A percentile compares a stretch with the other conserved stretches of the same genome.
Evolutionary conservation across 78 protist genomes (phyloP).

Genomic region (Cavenderia fasciculata): DNA sequence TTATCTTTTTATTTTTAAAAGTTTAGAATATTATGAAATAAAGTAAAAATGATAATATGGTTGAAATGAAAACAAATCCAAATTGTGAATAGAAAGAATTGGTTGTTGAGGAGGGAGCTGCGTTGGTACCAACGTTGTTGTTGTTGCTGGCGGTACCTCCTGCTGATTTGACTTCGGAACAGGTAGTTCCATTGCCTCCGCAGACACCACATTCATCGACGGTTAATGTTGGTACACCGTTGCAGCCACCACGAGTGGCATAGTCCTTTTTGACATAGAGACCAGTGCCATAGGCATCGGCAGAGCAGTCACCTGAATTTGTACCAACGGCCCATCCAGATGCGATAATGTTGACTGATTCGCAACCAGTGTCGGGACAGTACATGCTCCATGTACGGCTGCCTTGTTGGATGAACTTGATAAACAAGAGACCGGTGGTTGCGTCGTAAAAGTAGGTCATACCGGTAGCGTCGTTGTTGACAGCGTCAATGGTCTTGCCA

Average conservation of each 20-base stretch:
- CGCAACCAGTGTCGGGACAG: constrained; percentile 64
- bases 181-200: constrained; percentile 53
- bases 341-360: constrained; percentile 18
- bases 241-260: constrained; percentile 45
- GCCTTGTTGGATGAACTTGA: constrained; percentile 7
- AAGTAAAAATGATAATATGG: too few species aligned
- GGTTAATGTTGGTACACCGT: constrained; percentile 15
- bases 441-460: constrained; percentile 31
- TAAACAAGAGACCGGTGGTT: constrained; percentile 22
- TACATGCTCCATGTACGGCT: constrained; percentile 26
- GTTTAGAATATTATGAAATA: too few species aligned
- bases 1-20: too few species aligned
- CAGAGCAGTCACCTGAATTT: constrained; percentile 37
- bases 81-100: too few species aligned
- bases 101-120: too few species aligned
- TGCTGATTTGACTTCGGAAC: too few species aligned
- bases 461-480: constrained; percentile 29
- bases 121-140: too few species aligned
- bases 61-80: too few species aligned
- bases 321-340: constrained; percentile 30
- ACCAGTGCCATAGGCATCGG: constrained; percentile 25
- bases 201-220: constrained; percentile 48
- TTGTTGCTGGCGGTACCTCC: too few species aligned
- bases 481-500: constrained; percentile 8
- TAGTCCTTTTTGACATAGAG: background rate